Evolutionary conservation across 139 green algal genomes (phyloP).

Genomic region (Micromonas commoda): DNA sequence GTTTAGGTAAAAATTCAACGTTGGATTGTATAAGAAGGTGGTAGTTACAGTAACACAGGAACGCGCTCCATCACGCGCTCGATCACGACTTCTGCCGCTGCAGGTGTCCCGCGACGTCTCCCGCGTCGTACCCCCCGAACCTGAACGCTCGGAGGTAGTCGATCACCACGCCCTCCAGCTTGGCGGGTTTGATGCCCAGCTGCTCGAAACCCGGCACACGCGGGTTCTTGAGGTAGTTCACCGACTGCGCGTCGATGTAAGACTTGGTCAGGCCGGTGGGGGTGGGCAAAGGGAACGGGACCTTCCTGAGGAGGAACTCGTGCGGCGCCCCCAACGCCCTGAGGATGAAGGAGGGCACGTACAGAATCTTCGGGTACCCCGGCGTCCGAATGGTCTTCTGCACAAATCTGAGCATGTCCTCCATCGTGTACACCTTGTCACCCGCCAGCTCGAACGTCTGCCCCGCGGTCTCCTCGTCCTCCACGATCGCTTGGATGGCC

Average conservation of each 20-base stretch:
- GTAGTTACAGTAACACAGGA: no score
- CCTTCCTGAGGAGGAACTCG: background rate
- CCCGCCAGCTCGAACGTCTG: conserved; percentile 81
- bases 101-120: background rate
- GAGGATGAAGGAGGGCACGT: conserved; percentile 10
- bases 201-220: conserved; percentile 5
- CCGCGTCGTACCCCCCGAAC: conserved; percentile 7
- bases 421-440: conserved; percentile 69
- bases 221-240: conserved; percentile 21
- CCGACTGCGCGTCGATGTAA: conserved; percentile 19
- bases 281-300: conserved; percentile 28
- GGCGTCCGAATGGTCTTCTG: background rate
- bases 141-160: conserved; percentile 22
- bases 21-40: background rate
- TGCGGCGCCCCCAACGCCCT: background rate
- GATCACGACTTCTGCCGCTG: background rate
- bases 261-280: background rate
- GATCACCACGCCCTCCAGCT: conserved; percentile 20
- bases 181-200: conserved; percentile 12
- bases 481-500: conserved; percentile 45
- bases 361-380: background rate
- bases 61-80: no score
- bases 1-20: background rate
- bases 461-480: conserved; percentile 58
- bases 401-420: conserved; percentile 12